Evolutionary conservation across 768 basidiomycete species (phyloP), one percentile per base, ranked within the genome.

Genomic region (Russula sp.): DNA sequence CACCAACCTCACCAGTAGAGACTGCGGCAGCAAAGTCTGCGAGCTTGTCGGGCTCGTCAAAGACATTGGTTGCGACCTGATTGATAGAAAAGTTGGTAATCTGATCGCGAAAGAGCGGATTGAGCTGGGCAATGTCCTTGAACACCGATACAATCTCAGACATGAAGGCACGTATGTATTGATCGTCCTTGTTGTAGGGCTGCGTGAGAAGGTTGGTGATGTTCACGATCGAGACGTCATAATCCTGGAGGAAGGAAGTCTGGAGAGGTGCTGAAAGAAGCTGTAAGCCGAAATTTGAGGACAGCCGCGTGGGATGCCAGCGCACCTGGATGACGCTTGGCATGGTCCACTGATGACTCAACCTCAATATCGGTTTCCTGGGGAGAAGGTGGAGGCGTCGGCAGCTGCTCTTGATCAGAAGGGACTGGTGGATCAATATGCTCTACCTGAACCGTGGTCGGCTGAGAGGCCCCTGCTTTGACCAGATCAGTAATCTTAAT

Each of bases 1-100:
- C 97, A 58, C 82, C 75, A 9, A 94, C 89, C 58, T 96, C 92
- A n/a, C 94, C 95, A 0, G 88, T 87, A 0, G 90, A 93, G 0
- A 98, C 94, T 0, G 95, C 95, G 0, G 97, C 97, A 0, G 96
- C 93, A 66, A 98, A 96, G 71, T 99, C 97, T 0, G 95, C 96
- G 29, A 98, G 84, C 71, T 94, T 94, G 73, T 97, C 94, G 0
- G 96, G 96, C 70, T 98, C 95, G 70, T 98, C 94, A 68, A 98
- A 98, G 58, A 97, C 90, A 74, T 93, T 97, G 9, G 88, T 82
- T 2, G 93, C 88, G 58, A 92, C 84, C 71, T 96, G 93, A 71
- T 89, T 88, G 74, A 96, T 93, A 16, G 90, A 90, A 73, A 97
- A 97, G 72, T 93, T 93, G 65, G 94, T 93, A 67, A 98, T 96